Base-by-base conservation (phyloP, 1,139 yeast genomes). In the Tardiomyces digboiensis region DNA sequence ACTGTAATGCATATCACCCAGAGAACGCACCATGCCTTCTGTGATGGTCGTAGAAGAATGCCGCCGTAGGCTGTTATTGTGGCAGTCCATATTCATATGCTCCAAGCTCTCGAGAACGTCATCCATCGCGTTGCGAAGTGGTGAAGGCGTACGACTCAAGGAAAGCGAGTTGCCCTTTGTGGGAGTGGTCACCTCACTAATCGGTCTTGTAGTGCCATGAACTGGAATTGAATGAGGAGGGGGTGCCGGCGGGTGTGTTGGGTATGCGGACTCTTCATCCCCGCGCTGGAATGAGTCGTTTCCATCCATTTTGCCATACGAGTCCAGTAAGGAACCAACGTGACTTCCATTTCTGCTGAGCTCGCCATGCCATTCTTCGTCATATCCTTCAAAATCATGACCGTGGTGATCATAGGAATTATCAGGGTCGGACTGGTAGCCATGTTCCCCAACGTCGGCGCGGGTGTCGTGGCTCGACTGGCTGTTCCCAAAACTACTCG, bases 91-190 rank as follows among this genome's bases (percentile, higher is more conserved):
- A 29, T 39, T 39, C 55, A 61, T 46, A 37, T 52, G 55, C 38
- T 62, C 64, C 21, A 63, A 49, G 20, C 63, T 57, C 22, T 51
- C 56, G 43, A 62, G 46, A 13, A 63, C 66, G 42, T 61, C 65
- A 40, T 61, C 64, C 61, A 63, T 59, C 5, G 66, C 67, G 33
- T 52, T 52, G 38, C 63, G 42, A 33, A 63, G 73, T 2, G 79
- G 79, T 1, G 77, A 78, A 0, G 81, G 81, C 1, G 81, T 79
- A 7, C 79, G 72, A 13, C 33, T 39, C 19, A 40, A 21, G 5
- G 33, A 26, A 8, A 13, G 12, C 16, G 8, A 13, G 8, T n/a
- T 16, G 16, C 14, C 16, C 8, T 16, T 16, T n/a, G 10, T 8
- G 16, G 33, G 33, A 4, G 33, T 26, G 16, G 33, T 13, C 8